Conservation (phyloP, 1,284 basidiomycete species). For the Puccinia horiana region DNA sequence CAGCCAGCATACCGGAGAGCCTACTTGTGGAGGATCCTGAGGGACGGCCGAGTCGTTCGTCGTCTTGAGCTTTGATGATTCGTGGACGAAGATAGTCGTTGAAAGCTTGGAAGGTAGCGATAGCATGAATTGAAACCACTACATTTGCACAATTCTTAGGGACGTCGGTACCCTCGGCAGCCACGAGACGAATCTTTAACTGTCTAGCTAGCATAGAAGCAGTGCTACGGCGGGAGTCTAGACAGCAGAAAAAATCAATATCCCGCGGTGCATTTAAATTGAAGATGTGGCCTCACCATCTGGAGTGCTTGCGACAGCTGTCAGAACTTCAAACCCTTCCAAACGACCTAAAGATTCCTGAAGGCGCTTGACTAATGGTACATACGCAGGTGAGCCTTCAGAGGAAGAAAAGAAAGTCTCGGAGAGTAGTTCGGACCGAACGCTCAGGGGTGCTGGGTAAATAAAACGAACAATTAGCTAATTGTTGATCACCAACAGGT, state of each 20-base stretch:
- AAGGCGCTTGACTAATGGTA: constrained; percentile 84
- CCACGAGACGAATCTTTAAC: constrained; percentile 79
- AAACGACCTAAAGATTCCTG: constrained; percentile 89
- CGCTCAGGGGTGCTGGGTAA: background rate
- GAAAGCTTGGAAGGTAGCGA: constrained; percentile 90
- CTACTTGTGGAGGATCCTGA: constrained; percentile 61
- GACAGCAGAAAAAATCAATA: constrained; percentile 50
- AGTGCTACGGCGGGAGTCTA: constrained; percentile 80
- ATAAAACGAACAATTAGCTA: background rate
- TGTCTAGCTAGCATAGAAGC: constrained; percentile 83
- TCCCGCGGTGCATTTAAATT: background rate
- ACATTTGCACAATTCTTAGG: constrained; percentile 82
- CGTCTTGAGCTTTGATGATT: constrained; percentile 70
- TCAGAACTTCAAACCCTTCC: constrained; percentile 90
- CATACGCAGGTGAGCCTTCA: constrained; percentile 60
- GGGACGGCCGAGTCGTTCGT: constrained; percentile 50
- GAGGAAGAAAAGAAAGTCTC: constrained; percentile 50
- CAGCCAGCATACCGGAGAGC: constrained; percentile 84
- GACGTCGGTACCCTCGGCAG: constrained; percentile 80
- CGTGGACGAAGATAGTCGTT: constrained; percentile 90
- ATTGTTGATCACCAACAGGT: background rate
- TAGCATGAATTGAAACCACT: constrained; percentile 91
- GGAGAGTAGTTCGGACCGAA: background rate
- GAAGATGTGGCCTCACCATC: constrained; percentile 65
- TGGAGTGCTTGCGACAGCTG: constrained; percentile 70